Conservation (phyloP, 2,329 filamentous ascomycete species). For the Diaporthe helianthi region DNA sequence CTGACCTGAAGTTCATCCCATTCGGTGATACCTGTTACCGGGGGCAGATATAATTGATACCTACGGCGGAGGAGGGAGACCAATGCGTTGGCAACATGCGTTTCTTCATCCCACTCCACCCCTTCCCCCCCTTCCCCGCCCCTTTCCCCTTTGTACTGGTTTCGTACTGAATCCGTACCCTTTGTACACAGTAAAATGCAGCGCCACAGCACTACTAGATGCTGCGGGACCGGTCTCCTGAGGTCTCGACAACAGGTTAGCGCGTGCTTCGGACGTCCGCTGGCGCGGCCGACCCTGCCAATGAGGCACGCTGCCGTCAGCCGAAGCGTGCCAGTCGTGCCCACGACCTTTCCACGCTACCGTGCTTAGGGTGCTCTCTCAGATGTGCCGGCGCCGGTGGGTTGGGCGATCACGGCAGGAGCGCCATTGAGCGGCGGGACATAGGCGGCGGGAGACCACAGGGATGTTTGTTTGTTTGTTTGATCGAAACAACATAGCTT, state of each 20-base stretch:
- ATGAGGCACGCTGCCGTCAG: not conserved
- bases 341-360: not conserved
- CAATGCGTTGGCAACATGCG: slow-evolving; percentile 2
- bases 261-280: slow-evolving; percentile 20
- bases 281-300: slow-evolving; percentile 18
- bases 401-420: not conserved
- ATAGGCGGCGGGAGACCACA: too few relatives aligned
- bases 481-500: not conserved
- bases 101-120: not conserved
- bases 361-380: slow-evolving; percentile 3
- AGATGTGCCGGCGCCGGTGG: not conserved
- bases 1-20: not conserved
- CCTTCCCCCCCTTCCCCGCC: too few relatives aligned
- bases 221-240: slow-evolving; percentile 1
- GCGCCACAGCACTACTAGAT: slow-evolving; percentile 1
- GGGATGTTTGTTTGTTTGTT: not conserved
- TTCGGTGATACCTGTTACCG: not conserved
- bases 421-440: not conserved
- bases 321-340: not conserved
- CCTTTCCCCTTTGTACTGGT: too few relatives aligned
- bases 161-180: too few relatives aligned
- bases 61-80: not conserved
- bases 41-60: not conserved
- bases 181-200: not conserved
- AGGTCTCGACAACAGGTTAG: too few relatives aligned